Evolutionary conservation across 805 yeast species (phyloP).

Genomic region (Candida sakaeoensis): DNA sequence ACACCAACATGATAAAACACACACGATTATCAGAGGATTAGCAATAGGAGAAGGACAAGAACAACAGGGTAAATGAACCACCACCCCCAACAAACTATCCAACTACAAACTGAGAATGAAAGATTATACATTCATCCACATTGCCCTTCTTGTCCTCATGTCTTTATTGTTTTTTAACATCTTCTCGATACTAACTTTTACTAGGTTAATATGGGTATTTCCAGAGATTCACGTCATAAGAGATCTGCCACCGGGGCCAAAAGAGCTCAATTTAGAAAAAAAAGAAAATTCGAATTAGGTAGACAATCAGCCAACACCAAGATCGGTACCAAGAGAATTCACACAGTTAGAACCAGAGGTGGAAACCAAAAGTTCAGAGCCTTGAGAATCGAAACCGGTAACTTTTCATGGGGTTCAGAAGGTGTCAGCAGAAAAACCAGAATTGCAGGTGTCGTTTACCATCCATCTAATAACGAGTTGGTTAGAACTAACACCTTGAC

Average conservation of each 20-base stretch:
- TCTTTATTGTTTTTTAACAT: no score
- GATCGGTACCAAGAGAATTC: constrained; percentile 98
- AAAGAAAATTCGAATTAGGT: constrained; percentile 99
- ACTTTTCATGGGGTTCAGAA: constrained; percentile 99
- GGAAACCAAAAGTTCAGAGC: constrained; percentile 99
- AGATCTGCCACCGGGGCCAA: constrained; percentile 99
- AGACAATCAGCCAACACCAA: constrained; percentile 99
- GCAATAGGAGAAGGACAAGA: no score
- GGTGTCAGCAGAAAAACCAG: constrained; percentile 99
- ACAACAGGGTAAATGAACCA: no score
- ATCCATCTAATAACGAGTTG: constrained; percentile 99
- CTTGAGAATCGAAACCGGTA: constrained; percentile 97
- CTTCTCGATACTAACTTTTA: constrained; percentile 16
- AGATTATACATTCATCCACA: no score
- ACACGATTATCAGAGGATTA: no score
- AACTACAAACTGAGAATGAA: no score
- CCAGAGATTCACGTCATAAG: constrained; percentile 99
- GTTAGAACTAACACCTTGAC: constrained; percentile 99
- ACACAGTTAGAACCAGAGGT: constrained; percentile 99
- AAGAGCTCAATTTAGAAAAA: constrained; percentile 99
- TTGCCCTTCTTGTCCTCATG: no score
- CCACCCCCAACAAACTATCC: no score
- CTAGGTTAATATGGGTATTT: constrained; percentile 87
- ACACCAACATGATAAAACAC: no score
- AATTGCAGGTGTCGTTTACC: constrained; percentile 96